Conservation (phyloP, 2,329 filamentous ascomycete genomes). For the Sporothrix brunneoviolacea region DNA sequence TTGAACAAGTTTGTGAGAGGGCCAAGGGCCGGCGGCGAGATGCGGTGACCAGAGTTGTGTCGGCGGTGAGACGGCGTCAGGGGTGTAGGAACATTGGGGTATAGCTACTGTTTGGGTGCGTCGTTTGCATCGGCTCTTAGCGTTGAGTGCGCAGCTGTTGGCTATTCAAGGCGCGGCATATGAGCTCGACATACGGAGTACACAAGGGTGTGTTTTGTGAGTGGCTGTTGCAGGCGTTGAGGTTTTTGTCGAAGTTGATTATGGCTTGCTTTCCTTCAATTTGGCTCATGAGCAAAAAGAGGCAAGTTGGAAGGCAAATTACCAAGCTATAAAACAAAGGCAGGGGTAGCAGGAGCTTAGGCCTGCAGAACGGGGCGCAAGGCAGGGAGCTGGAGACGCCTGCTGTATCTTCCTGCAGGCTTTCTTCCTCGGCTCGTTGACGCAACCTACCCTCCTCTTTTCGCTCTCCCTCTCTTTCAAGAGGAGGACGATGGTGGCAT, state of each 20-base stretch:
- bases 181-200: too few species aligned
- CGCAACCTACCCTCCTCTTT: not conserved
- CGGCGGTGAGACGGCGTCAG: slow-evolving; percentile 11
- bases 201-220: too few species aligned
- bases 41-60: slow-evolving; percentile 12
- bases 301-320: not conserved
- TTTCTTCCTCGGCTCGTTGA: not conserved
- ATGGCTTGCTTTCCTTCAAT: not conserved
- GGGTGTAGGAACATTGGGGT: too few species aligned
- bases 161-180: too few species aligned
- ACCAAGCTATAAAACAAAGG: too few species aligned
- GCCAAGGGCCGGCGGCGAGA: slow-evolving; percentile 1
- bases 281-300: not conserved
- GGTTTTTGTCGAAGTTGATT: not conserved
- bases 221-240: too few species aligned
- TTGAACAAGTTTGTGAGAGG: not conserved
- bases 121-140: too few species aligned
- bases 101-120: too few species aligned
- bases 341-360: slow-evolving; percentile 5
- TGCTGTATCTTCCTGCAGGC: slow-evolving; percentile 4
- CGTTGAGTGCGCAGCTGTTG: too few species aligned
- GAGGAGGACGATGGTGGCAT: not conserved
- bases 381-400: not conserved
- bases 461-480: not conserved
- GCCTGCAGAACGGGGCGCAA: not conserved